Conservation (phyloP, 345 rosid species). For the Balakata baccata region DNA sequence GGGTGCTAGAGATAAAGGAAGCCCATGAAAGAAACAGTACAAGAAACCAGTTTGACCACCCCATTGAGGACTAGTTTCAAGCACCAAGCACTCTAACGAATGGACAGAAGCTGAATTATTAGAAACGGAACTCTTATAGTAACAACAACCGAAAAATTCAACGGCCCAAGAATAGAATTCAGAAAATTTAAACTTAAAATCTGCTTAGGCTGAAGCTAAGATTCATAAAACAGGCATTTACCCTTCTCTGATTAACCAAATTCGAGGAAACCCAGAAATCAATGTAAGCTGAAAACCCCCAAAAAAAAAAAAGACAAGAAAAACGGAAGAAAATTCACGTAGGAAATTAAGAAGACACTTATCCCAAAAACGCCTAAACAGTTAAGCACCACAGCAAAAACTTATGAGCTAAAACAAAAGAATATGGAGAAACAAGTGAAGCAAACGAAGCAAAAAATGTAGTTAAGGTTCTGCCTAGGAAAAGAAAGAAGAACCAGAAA, state of each 20-base stretch:
- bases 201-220: neutral
- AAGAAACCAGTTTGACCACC: conserved; percentile 28
- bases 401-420: conserved; percentile 6
- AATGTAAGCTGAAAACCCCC: conserved; percentile 1
- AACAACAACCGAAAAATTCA: conserved; percentile 14
- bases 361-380: neutral
- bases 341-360: neutral
- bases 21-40: conserved; percentile 42
- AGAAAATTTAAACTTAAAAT: conserved; percentile 10
- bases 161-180: conserved; percentile 3
- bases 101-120: conserved; percentile 23
- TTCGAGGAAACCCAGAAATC: conserved; percentile 7
- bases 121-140: conserved; percentile 7
- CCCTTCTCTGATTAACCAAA: conserved; percentile 2
- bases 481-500: conserved; percentile 6
- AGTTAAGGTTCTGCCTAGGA: conserved; percentile 6
- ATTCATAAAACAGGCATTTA: neutral
- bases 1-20: conserved; percentile 36
- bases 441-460: conserved; percentile 28
- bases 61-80: conserved; percentile 40
- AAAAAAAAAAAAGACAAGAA: conserved; percentile 17
- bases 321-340: neutral
- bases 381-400: neutral
- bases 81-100: conserved; percentile 12
- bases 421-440: conserved; percentile 18